phyloP scores from a whole-genome alignment of 2,329 filamentous ascomycete genomes.

The Emmonsiellopsis sp. region DNA sequence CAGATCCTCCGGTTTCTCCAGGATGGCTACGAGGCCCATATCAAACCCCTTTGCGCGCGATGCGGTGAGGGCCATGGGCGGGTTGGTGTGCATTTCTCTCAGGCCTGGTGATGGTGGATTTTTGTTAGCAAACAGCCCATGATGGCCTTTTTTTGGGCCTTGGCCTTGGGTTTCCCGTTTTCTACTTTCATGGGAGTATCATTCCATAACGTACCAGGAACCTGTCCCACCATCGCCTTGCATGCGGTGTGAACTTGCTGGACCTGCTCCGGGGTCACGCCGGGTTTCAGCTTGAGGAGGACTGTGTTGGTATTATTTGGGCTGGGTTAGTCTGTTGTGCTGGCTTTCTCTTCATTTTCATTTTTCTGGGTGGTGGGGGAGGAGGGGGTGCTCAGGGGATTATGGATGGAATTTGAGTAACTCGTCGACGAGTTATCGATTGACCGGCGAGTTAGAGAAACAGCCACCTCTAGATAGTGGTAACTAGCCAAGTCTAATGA shows the following conservation, averaged over 20 bases:
- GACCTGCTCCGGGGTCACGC: constrained; percentile 26
- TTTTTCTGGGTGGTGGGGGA: too few species aligned
- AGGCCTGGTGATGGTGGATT: constrained; percentile 15
- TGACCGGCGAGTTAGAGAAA: too few species aligned
- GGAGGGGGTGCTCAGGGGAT: too few species aligned
- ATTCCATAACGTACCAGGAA: constrained; percentile 25
- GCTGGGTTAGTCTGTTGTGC: background rate
- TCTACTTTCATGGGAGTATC: background rate
- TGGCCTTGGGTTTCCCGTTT: background rate
- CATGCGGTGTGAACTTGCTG: constrained; percentile 21
- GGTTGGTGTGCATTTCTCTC: constrained; percentile 26
- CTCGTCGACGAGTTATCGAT: too few species aligned
- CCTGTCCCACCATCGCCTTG: constrained; percentile 33
- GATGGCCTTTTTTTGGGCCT: background rate
- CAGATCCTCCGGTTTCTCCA: constrained; percentile 36
- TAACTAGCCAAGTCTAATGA: too few species aligned
- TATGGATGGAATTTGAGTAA: too few species aligned
- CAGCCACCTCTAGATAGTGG: too few species aligned
- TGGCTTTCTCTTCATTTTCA: background rate
- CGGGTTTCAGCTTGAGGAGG: constrained; percentile 35
- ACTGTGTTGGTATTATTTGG: constrained; percentile 17
- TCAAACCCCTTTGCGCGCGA: constrained; percentile 37
- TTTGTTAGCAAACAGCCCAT: background rate
- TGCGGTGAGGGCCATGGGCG: constrained; percentile 32
- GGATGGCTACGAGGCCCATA: constrained; percentile 37